These are phyloP conservation scores for Zymoseptoria pseudotritici DNA, from an alignment of 2,329 filamentous ascomycete genomes.

Conservation along the genomic window DNA sequence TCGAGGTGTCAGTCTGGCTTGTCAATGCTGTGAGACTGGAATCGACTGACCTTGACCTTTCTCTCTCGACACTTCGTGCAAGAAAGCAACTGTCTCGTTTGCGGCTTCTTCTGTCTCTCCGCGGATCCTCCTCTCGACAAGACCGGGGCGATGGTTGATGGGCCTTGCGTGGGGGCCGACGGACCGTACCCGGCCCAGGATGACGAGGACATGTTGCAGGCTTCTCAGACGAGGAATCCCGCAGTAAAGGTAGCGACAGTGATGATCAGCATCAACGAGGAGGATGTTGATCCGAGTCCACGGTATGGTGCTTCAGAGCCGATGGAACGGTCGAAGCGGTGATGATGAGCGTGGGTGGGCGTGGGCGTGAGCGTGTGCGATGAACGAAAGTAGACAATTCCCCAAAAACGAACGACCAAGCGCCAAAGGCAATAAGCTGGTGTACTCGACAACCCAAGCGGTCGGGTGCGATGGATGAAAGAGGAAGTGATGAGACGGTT, in stretches of 20 bases:
- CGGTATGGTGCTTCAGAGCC: slow-evolving; percentile 2
- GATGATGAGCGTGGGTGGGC: background rate
- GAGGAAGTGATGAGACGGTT: background rate
- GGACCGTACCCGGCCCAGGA: slow-evolving; percentile 25
- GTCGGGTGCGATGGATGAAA: background rate
- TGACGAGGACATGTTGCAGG: slow-evolving; percentile 20
- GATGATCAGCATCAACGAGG: background rate
- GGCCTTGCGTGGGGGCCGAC: slow-evolving; percentile 14
- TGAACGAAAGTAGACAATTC: background rate
- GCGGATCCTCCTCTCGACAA: slow-evolving; percentile 12
- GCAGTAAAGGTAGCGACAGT: background rate
- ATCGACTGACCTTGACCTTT: slow-evolving; percentile 39
- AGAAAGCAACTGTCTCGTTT: slow-evolving; percentile 39
- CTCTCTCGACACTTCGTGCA: slow-evolving; percentile 44
- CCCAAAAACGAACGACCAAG: background rate
- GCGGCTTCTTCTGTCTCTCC: slow-evolving; percentile 34
- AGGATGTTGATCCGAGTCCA: background rate
- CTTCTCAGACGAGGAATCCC: background rate
- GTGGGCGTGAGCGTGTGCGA: background rate
- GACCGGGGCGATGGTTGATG: slow-evolving; percentile 5
- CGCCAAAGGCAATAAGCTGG: background rate
- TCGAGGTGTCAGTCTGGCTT: background rate
- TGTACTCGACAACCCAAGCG: background rate
- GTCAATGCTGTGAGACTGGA: slow-evolving; percentile 1
- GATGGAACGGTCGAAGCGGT: slow-evolving; percentile 4